phyloP scores from a whole-genome alignment of 768 basidiomycete genomes.

The Collybia sp. region DNA sequence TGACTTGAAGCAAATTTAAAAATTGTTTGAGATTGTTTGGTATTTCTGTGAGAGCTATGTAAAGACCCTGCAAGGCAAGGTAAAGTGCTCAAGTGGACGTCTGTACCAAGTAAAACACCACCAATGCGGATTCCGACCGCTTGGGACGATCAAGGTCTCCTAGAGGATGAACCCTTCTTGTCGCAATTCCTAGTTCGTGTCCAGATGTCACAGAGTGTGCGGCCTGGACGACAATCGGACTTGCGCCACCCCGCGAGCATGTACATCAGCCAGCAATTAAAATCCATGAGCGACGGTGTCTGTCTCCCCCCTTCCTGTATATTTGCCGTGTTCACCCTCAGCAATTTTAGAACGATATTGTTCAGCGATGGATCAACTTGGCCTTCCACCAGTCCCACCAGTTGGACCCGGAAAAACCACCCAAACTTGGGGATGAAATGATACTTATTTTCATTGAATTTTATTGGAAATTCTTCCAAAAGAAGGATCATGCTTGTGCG shows the following conservation, averaged over 20 bases:
- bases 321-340: not conserved
- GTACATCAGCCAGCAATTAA: not conserved
- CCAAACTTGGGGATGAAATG: conserved; percentile 6
- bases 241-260: too few relatives aligned
- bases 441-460: conserved; percentile 13
- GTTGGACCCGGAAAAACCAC: not conserved
- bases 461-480: conserved; percentile 16
- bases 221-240: too few relatives aligned
- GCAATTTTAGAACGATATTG: conserved; percentile 6
- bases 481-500: conserved; percentile 10
- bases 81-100: too few relatives aligned
- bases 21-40: too few relatives aligned
- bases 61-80: too few relatives aligned
- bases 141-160: conserved; percentile 19
- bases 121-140: conserved; percentile 14
- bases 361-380: conserved; percentile 8
- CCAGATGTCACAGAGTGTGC: too few relatives aligned
- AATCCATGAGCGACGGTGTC: conserved; percentile 1
- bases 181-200: conserved; percentile 3
- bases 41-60: too few relatives aligned
- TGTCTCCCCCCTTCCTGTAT: not conserved
- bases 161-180: conserved; percentile 13
- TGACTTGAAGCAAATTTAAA: too few relatives aligned
- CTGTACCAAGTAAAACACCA: not conserved
- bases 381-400: conserved; percentile 6